Base-by-base conservation (phyloP, 2,329 filamentous ascomycete genomes). In the Fusarium sp. region DNA sequence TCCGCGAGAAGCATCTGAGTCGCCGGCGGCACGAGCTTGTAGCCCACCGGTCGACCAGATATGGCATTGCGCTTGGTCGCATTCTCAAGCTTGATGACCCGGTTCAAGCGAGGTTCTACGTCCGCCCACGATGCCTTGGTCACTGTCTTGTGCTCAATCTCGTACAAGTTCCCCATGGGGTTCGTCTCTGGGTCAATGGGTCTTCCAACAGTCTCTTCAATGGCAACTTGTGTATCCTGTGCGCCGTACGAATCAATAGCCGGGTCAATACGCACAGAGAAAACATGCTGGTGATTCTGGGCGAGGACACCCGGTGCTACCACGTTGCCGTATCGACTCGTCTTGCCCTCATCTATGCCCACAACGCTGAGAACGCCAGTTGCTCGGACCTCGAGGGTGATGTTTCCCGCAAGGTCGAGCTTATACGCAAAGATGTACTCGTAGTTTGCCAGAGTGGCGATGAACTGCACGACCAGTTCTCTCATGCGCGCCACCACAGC, bases 281-380 rank as follows among this genome's bases (percentile, higher is more conserved):
- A 91, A 46, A 91, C 80, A 75, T 91, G 88, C 72, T 91, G 88
- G 67, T 91, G 88, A 73, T 89, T 87, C 62, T 87, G 85, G 0
- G 88, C 88, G 5, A 91, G 76, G 1, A 88, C 84, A 0, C 88
- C 88, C 0, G 85, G 83, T 0, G 81, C 79, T 6, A 91, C 88
- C 1, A 89, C 78, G 55, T 85, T 90, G 22, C 87, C 87, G 68
- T 82, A 89, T 13, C 70, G 73, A 72, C 64, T 83, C 29, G 67
- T 77, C 49, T 80, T 83, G 65, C 83, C 82, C 72, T 76, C 82
- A 56, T 85, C 83, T 56, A 89, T 88, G 63, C 83, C 81, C 32
- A 86, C 80, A 5, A 86, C 83, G 22, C 81, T 85, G 26, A 91
- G 78, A 48, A 91, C 85, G 8, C 88, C 88, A 0, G 88, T 91